Evolutionary conservation across 345 rosid genomes (phyloP), one percentile per base, ranked within the genome.

Genomic region (Citrus cavaleriei): DNA sequence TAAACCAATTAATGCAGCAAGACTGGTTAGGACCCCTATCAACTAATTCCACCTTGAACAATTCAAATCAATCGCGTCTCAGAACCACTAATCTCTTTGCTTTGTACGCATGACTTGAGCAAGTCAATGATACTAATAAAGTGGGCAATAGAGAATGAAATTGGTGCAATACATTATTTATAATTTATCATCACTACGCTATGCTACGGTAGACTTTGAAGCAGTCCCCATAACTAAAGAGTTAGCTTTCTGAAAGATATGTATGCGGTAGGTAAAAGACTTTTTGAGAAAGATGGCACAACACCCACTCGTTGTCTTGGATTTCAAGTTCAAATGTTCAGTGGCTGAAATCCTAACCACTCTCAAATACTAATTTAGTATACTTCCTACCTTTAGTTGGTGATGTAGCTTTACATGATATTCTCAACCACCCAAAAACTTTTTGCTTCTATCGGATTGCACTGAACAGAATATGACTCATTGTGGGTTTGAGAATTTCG

Each of bases 361-460:
- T 54, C 58, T 18, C 2, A 51, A 51, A 51, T 10, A 12, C 16
- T 42, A 42, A 42, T 42, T 42, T 42, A 3, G 49, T 42, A 12
- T 12, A 3, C 49, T 10, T 12, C 49, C 46, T 10, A 40, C 46
- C 46, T 42, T 16, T 8, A 51, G 10, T n/a, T 51, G 60, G 37
- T 71, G 10, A 71, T 18, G 35, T 55, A 18, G 10, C 38, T 38
- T 74, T 25, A 14, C 57, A 8, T 13, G 37, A 14, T 38, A 24
- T 74, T 74, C 68, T 14, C 77, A 74, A 60, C 77, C 37, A 60
- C 57, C 77, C 77, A 4, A 37, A 35, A 16, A 25, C 68, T 74
- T 57, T 57, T 25, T 54, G 54, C 27, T 51, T 60, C 55, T 38
- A 49, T 37, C 46, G 22, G 24, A 57, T 57, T 19, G 61, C 61